Conservation (phyloP, 192 early-diverging fungal genomes). For the Dissophora ornata region DNA sequence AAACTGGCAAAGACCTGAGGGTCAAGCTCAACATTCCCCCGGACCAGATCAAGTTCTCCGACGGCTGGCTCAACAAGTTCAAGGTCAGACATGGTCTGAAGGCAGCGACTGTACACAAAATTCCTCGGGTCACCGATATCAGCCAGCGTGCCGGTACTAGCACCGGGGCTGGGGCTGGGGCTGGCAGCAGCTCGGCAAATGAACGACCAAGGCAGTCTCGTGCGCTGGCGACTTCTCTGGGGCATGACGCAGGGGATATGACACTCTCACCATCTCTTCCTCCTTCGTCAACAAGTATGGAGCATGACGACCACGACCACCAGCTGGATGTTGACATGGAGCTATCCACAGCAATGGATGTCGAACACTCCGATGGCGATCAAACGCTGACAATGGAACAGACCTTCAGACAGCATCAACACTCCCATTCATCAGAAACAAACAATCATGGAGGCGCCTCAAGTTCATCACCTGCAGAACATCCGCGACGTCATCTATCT, state of each 20-base stretch:
- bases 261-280: not conserved
- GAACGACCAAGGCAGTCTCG: not conserved
- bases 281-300: not conserved
- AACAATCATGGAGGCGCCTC: too few species aligned
- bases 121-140: not conserved
- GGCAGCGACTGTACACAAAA: constrained; percentile 2
- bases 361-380: not conserved
- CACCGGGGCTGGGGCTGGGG: too few species aligned
- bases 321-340: constrained; percentile 7
- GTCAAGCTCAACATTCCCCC: constrained; percentile 15
- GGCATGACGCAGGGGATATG: not conserved
- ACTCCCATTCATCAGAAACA: not conserved
- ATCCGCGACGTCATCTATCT: too few species aligned
- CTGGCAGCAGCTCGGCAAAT: too few species aligned
- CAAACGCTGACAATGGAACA: constrained; percentile 10
- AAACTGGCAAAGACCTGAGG: constrained; percentile 36
- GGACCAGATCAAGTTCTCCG: constrained; percentile 41
- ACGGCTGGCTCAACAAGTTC: constrained; percentile 56
- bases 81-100: constrained; percentile 50
- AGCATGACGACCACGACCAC: not conserved
- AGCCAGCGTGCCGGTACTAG: not conserved
- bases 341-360: not conserved
- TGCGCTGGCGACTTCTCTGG: not conserved
- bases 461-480: too few species aligned
- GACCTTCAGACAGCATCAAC: not conserved